A percentile compares a stretch with the other conserved stretches of the same genome.
Evolutionary conservation across 2,329 filamentous ascomycete species (phyloP).

Genomic region (Verticillium albo-atrum): DNA sequence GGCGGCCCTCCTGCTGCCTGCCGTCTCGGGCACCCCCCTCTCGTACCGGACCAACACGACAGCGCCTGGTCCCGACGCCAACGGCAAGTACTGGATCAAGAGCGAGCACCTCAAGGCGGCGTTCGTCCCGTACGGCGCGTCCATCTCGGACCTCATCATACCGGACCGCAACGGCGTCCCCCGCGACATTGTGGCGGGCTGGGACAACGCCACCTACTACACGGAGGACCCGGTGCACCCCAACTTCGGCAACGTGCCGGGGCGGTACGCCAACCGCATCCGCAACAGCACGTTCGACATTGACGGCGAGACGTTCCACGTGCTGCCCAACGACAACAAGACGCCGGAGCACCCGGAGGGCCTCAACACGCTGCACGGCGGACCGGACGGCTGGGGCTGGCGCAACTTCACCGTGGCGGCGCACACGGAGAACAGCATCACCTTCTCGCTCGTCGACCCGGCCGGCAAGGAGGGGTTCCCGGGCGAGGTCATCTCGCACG

Average conservation of each 20-base stretch:
- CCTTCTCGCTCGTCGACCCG: conserved; percentile 68
- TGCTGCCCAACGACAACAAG: conserved; percentile 60
- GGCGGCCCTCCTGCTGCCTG: conserved; percentile 16
- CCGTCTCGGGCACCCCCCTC: conserved; percentile 18
- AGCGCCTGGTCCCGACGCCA: conserved; percentile 39
- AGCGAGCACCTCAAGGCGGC: conserved; percentile 61
- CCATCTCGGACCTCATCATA: conserved; percentile 67
- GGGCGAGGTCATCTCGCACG: conserved; percentile 68
- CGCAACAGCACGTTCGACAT: conserved; percentile 70
- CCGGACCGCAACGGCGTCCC: conserved; percentile 63
- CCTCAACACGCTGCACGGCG: conserved; percentile 64
- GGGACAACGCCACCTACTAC: conserved; percentile 73
- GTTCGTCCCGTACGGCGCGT: conserved; percentile 73
- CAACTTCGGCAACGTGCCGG: conserved; percentile 69
- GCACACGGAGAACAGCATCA: conserved; percentile 63
- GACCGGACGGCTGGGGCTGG: conserved; percentile 70
- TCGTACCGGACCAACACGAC: conserved; percentile 15
- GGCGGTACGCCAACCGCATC: conserved; percentile 78
- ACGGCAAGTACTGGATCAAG: conserved; percentile 69
- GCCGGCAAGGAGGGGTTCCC: conserved; percentile 75
- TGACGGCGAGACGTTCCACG: conserved; percentile 56
- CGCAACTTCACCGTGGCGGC: conserved; percentile 74
- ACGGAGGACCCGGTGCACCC: conserved; percentile 58
- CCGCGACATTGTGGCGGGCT: conserved; percentile 69
- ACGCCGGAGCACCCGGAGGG: conserved; percentile 45